These are phyloP conservation scores for Colletotrichum magnum DNA, from an alignment of 2,329 filamentous ascomycete genomes.

Conservation along the genomic window DNA sequence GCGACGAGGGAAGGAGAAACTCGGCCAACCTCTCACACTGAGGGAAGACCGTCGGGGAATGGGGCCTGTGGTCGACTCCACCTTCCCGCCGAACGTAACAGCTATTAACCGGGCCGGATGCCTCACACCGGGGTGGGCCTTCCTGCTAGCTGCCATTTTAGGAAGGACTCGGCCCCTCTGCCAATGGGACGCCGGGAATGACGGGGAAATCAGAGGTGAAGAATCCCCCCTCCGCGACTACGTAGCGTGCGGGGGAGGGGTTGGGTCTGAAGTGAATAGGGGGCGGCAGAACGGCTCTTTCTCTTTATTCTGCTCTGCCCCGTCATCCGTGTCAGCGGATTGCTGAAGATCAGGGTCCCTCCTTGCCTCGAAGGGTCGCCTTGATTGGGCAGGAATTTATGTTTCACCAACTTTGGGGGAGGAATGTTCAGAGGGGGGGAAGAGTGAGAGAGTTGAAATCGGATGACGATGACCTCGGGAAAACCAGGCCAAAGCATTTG, in stretches of 20 bases:
- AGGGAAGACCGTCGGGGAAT: neutral
- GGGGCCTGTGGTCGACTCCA: constrained; percentile 5
- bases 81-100: constrained; percentile 27
- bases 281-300: too few relatives aligned
- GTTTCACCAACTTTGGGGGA: constrained; percentile 19
- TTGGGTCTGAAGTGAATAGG: neutral
- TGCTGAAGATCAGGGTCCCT: constrained; percentile 21
- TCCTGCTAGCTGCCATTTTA: constrained; percentile 27
- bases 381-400: neutral
- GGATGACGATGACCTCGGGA: neutral
- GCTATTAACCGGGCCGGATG: constrained; percentile 17
- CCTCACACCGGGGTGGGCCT: constrained; percentile 31
- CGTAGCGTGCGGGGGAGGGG: constrained; percentile 22
- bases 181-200: constrained; percentile 8
- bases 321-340: neutral
- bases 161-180: constrained; percentile 9
- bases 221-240: neutral
- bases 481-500: neutral
- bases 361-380: neutral
- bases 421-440: too few relatives aligned
- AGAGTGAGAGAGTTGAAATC: neutral
- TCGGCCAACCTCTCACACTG: neutral
- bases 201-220: constrained; percentile 1
- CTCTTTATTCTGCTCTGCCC: neutral
- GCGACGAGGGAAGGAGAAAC: neutral